These are phyloP conservation scores for Juglanconis oblonga DNA, from an alignment of 2,329 filamentous ascomycete species.

Conservation along the genomic window DNA sequence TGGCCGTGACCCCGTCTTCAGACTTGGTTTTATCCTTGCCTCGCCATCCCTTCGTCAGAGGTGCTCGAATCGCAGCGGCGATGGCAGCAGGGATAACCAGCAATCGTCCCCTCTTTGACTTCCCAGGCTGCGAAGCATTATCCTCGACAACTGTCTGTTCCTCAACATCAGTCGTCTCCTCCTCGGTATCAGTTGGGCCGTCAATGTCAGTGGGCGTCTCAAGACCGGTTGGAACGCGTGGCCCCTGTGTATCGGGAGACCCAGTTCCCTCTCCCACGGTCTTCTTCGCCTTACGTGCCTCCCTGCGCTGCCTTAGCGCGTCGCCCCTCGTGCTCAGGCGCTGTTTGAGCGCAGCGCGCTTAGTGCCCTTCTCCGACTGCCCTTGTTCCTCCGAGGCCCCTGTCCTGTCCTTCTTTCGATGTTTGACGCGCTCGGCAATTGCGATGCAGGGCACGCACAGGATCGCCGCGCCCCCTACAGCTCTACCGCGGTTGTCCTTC, in stretches of 20 bases:
- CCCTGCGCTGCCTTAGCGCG: constrained; percentile 5
- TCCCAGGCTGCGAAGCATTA: neutral
- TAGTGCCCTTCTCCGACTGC: neutral
- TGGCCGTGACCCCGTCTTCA: neutral
- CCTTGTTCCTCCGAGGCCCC: neutral
- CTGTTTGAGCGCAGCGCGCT: constrained; percentile 4
- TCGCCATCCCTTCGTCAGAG: neutral
- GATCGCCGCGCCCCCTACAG: neutral
- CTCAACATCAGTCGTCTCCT: neutral
- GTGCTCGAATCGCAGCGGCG: neutral
- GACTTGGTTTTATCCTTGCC: neutral
- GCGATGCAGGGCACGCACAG: constrained; percentile 5
- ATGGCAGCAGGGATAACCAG: neutral
- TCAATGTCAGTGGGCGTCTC: neutral
- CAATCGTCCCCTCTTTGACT: neutral
- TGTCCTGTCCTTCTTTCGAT: neutral
- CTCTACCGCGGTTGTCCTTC: constrained; percentile 1
- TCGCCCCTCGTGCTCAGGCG: constrained; percentile 2
- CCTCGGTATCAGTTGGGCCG: neutral
- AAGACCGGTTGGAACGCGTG: neutral
- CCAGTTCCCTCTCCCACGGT: neutral
- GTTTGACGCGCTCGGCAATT: neutral
- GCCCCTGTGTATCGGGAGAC: neutral
- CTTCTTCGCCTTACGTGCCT: constrained; percentile 4
- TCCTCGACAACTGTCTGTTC: neutral